phyloP scores from a whole-genome alignment of 2,329 filamentous ascomycete genomes.

The Penicillium fuscoglaucum region DNA sequence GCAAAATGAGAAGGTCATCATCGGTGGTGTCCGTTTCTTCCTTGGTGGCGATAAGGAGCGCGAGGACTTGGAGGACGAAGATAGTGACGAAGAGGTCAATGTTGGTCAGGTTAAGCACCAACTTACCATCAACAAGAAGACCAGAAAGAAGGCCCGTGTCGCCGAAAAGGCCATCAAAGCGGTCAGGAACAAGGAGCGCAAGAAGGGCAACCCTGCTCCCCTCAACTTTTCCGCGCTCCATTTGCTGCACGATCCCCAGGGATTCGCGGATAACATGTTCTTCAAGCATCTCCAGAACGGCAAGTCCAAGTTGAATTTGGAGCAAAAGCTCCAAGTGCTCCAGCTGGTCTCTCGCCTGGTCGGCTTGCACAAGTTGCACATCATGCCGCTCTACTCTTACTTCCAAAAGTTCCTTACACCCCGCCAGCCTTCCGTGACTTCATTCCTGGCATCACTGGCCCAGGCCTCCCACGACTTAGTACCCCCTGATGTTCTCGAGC shows the following conservation, averaged over 20 bases:
- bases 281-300: slow-evolving; percentile 85
- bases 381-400: slow-evolving; percentile 92
- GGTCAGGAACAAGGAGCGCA: slow-evolving; percentile 78
- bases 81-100: slow-evolving; percentile 76
- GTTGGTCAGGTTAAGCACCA: slow-evolving; percentile 81
- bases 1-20: slow-evolving; percentile 89
- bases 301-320: slow-evolving; percentile 80
- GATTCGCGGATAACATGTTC: slow-evolving; percentile 87
- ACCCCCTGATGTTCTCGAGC: slow-evolving; percentile 87
- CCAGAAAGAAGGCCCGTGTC: slow-evolving; percentile 77
- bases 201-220: slow-evolving; percentile 82
- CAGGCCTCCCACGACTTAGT: slow-evolving; percentile 90
- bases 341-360: slow-evolving; percentile 89
- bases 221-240: slow-evolving; percentile 97
- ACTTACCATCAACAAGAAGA: slow-evolving; percentile 92
- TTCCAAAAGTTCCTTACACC: slow-evolving; percentile 91
- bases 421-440: slow-evolving; percentile 84
- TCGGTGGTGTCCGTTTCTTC: slow-evolving; percentile 89
- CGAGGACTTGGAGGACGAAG: slow-evolving; percentile 88
- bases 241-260: slow-evolving; percentile 89
- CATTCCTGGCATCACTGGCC: slow-evolving; percentile 86
- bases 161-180: slow-evolving; percentile 80
- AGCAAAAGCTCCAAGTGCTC: slow-evolving; percentile 85
- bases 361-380: slow-evolving; percentile 86
- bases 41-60: slow-evolving; percentile 93